Evolutionary conservation across 2,329 filamentous ascomycete species (phyloP), one percentile per base, ranked within the genome.

Genomic region (Botrytis galanthina): DNA sequence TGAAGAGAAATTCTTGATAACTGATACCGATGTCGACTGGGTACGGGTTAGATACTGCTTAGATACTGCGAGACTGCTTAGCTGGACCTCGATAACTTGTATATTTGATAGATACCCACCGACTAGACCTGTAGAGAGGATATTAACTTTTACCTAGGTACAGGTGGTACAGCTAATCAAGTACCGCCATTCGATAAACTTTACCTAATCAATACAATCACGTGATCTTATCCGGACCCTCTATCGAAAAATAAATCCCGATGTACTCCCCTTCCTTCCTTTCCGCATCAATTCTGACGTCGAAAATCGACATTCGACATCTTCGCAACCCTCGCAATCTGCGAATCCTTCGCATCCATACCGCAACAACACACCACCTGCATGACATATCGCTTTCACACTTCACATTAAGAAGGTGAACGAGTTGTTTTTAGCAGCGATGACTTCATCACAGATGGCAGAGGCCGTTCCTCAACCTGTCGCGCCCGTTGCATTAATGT

Each of bases 371-470:
- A 12, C 48, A 26, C 4, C 32, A 8, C 29, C 29, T 63, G 39
- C 29, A 54, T 67, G 62, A 54, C 2, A n/a, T 59, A n/a, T 44
- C 37, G 48, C 46, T 32, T 57, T 44, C 48, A 46, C 39, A 70
- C 51, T 60, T 60, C 37, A 70, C 29, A 44, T 26, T 32, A 59
- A 57, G 42, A 72, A 72, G 79, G 79, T 80, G 80, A 76, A 81
- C 71, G 80, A 81, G 80, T 79, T 81, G 80, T 79, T 75, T 37
- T 75, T 74, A 76, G 77, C 80, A 81, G 78, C 77, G 80, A 81
- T 81, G 80, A 81, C 80, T 78, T 81, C 80, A 80, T 78, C 78
- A 78, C 75, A 77, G 70, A 73, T 67, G 73, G 70, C 74, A 48
- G 59, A 72, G 44, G 54, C 71, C 60, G 76, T 62, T 39, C 35